Evolutionary conservation across 257 asterid species (phyloP).

Genomic region (Gentiana macrophylla): DNA sequence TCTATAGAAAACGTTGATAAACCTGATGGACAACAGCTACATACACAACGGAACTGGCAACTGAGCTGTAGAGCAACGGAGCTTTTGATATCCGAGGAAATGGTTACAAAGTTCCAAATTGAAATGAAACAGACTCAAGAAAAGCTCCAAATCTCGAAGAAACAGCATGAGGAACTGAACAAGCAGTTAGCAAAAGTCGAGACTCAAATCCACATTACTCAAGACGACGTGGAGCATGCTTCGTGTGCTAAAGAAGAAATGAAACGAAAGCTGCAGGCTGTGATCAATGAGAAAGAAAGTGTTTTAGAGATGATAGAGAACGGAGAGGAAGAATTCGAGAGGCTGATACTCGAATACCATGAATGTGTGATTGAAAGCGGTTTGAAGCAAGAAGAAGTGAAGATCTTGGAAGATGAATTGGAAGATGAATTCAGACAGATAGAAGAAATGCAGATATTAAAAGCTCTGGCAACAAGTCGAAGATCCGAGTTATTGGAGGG

Average conservation of each 20-base stretch:
- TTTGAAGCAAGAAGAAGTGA: constrained; percentile 54
- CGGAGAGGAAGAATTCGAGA: constrained; percentile 42
- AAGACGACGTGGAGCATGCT: constrained; percentile 38
- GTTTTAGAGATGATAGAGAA: constrained; percentile 38
- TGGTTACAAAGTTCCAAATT: constrained; percentile 53
- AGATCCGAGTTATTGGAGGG: constrained; percentile 37
- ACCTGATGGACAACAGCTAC: constrained; percentile 15
- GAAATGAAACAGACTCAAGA: constrained; percentile 45
- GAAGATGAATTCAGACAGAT: constrained; percentile 16
- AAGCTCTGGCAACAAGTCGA: constrained; percentile 28
- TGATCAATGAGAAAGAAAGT: constrained; percentile 45
- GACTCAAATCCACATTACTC: constrained; percentile 25
- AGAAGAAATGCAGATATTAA: constrained; percentile 29
- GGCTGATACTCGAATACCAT: constrained; percentile 47
- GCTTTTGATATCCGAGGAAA: constrained; percentile 64
- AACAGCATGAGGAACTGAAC: constrained; percentile 42
- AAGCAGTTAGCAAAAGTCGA: constrained; percentile 34
- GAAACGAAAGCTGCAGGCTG: constrained; percentile 35
- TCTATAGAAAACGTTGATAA: constrained; percentile 71
- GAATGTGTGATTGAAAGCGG: constrained; percentile 47
- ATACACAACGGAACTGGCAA: constrained; percentile 36
- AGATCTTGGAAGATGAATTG: constrained; percentile 48
- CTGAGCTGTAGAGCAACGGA: constrained; percentile 65
- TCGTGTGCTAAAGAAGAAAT: constrained; percentile 27
- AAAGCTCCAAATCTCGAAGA: constrained; percentile 32